Base-by-base conservation (phyloP, 2,329 filamentous ascomycete genomes). In the Aspergillus arachidicola region DNA sequence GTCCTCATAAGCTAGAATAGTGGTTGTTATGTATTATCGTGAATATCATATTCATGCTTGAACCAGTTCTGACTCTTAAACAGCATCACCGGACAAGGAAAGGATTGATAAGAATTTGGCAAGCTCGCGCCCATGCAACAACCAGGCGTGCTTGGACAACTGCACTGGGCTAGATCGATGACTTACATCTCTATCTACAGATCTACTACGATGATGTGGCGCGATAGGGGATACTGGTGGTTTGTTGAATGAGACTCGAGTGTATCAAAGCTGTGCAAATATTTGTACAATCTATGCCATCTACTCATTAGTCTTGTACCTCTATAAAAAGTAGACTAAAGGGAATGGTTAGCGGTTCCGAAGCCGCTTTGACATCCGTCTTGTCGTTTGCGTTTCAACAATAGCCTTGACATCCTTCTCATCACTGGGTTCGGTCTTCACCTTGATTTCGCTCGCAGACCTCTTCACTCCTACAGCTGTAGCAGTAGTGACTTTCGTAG, bases 311-410 rank as follows among this genome's bases (percentile, higher is more conserved):
- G 6, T 41, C 38, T 41, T 41, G 6, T 1, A 41, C 19, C 1
- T 41, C 38, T 41, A 36, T 7, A 41, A 41, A 19, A 19, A 2
- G 6, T 10, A 19, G 34, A 32, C 2, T 9, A 14, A 32, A 32
- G 26, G 30, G 19, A 28, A 14, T 21, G 41, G 28, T 63, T 50
- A 70, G 32, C 63, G 61, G 43, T 59, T 70, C 53, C 69, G 73
- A 41, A 74, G 68, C 62, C 75, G 71, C 62, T 75, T 76, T 11
- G 75, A 76, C 50, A 67, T 68, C 54, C 75, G 70, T 30, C 74
- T 68, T 12, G 66, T 70, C 6, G 72, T 69, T 23, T 70, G 66
- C 21, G 64, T 63, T 54, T 70, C 59, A n/a, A 72, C 46, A 3
- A 72, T 38, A 16, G 43, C 60, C 4, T 73, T 71, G 2, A 61